phyloP scores from a whole-genome alignment of 2,329 filamentous ascomycete genomes.

The Monilinia fructicola region DNA sequence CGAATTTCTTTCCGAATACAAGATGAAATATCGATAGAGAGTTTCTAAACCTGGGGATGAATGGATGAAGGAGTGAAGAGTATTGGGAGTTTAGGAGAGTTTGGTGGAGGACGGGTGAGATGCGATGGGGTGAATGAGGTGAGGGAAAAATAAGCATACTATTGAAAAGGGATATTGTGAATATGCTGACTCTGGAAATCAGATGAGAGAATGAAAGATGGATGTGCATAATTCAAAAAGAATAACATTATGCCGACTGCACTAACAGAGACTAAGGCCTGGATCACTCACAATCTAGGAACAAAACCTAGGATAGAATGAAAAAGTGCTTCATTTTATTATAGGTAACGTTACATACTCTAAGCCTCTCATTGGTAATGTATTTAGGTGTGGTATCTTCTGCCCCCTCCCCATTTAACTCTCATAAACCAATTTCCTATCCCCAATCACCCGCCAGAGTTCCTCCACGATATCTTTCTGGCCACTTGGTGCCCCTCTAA shows the following conservation, averaged over 20 bases:
- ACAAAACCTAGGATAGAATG: not conserved
- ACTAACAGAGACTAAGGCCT: not conserved
- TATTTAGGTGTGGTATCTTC: not conserved
- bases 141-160: too few species aligned
- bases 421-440: conserved; percentile 52
- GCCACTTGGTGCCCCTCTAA: conserved; percentile 58
- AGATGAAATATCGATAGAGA: too few species aligned
- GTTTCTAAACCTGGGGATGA: too few species aligned
- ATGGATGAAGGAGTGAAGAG: too few species aligned
- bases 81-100: too few species aligned
- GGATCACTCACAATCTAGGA: not conserved
- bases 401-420: conserved; percentile 20
- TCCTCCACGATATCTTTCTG: conserved; percentile 63
- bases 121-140: too few species aligned
- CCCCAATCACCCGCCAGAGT: conserved; percentile 62
- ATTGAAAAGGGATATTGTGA: not conserved
- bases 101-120: too few species aligned
- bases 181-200: not conserved
- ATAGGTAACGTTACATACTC: not conserved
- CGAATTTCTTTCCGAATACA: too few species aligned
- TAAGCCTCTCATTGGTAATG: not conserved
- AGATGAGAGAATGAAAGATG: not conserved
- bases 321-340: not conserved
- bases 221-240: not conserved
- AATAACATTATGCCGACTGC: not conserved